Conservation (phyloP, 129 eudicot genomes). For the Tagetes patula region DNA sequence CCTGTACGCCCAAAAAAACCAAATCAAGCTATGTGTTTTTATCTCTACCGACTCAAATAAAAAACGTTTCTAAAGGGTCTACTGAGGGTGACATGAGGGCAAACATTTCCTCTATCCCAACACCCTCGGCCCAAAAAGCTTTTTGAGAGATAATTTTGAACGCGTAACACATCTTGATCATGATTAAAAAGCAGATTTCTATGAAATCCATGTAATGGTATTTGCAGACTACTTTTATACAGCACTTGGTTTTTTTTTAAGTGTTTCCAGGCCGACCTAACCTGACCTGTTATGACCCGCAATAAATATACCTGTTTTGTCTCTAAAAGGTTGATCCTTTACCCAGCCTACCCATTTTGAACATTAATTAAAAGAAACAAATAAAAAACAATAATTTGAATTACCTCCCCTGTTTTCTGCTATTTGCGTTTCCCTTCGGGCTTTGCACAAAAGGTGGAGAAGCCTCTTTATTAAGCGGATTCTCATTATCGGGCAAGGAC, state of each 20-base stretch:
- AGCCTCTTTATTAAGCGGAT: conserved; percentile 14
- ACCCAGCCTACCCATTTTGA: conserved; percentile 3
- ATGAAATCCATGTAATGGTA: neutral
- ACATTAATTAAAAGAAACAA: neutral
- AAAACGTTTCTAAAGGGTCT: too few species aligned
- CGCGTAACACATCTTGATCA: neutral
- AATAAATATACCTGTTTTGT: neutral
- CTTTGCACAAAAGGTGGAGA: conserved; percentile 16
- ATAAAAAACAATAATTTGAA: neutral
- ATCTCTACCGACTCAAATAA: too few species aligned
- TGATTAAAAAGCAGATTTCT: neutral
- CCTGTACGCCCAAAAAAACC: conserved; percentile 42
- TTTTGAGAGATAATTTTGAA: neutral
- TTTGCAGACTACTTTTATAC: neutral
- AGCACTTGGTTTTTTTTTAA: neutral
- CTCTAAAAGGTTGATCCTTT: neutral
- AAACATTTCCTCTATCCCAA: too few species aligned
- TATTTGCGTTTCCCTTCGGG: conserved; percentile 16
- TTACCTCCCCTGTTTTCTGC: conserved; percentile 44
- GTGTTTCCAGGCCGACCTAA: neutral
- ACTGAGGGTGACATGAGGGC: too few species aligned
- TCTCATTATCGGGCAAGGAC: conserved; percentile 36
- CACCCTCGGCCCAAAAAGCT: too few species aligned
- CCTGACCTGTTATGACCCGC: neutral
- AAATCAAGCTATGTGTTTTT: neutral